Conservation (phyloP, 1,284 basidiomycete species). For the Bjerkandera adusta region DNA sequence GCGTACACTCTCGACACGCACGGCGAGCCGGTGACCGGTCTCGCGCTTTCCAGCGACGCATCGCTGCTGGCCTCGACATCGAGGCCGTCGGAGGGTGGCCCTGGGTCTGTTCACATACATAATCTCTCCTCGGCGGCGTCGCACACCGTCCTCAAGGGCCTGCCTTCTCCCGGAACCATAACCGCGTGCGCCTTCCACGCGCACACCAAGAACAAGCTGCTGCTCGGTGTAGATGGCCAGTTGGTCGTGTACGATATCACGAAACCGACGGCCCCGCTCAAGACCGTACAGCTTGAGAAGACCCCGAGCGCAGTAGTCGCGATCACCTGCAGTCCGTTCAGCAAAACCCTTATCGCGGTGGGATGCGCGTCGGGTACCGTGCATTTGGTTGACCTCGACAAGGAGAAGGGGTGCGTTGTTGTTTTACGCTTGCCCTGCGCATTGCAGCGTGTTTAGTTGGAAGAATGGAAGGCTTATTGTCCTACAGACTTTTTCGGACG, state of each 20-base stretch:
- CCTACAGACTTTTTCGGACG: conserved; percentile 51
- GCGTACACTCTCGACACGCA: conserved; percentile 62
- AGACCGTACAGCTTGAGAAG: conserved; percentile 47
- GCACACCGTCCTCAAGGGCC: conserved; percentile 50
- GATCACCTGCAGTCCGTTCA: conserved; percentile 67
- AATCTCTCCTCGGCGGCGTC: conserved; percentile 53
- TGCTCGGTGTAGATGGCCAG: conserved; percentile 52
- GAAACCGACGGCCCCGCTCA: conserved; percentile 52
- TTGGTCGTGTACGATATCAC: conserved; percentile 62
- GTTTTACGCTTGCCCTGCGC: neutral
- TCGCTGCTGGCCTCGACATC: conserved; percentile 58
- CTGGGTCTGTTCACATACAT: conserved; percentile 51
- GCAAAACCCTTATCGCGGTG: conserved; percentile 62
- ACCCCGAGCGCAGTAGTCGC: conserved; percentile 45
- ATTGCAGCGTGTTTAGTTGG: too few species aligned
- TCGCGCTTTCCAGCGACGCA: conserved; percentile 59
- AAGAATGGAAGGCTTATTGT: conserved; percentile 3
- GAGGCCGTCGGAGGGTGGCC: neutral
- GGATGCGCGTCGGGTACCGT: conserved; percentile 53
- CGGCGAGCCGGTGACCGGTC: conserved; percentile 44
- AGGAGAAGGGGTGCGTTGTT: conserved; percentile 60
- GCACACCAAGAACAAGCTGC: conserved; percentile 53
- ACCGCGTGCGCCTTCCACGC: conserved; percentile 56
- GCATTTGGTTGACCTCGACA: conserved; percentile 65
- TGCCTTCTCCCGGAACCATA: conserved; percentile 37